Evolutionary conservation across 768 basidiomycete genomes (phyloP).

Genomic region (Sporobolomyces phaffii): DNA sequence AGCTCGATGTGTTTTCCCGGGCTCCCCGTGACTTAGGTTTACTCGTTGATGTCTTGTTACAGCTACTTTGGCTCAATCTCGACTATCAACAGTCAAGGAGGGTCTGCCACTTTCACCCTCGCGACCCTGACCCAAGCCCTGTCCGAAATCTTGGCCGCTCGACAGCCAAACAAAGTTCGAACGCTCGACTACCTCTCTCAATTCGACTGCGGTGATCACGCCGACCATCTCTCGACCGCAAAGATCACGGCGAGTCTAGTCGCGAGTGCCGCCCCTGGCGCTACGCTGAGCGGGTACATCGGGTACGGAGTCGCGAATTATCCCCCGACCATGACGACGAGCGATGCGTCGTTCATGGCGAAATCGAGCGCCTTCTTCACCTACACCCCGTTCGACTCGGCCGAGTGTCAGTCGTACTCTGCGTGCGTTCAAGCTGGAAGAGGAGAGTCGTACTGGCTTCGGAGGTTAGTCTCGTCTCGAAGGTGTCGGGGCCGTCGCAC

Average conservation of each 20-base stretch:
- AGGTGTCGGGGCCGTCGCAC: too few relatives aligned
- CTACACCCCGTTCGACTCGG: constrained; percentile 36
- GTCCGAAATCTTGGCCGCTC: constrained; percentile 18
- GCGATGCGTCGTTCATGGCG: constrained; percentile 1
- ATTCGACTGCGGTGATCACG: constrained; percentile 30
- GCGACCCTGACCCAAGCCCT: constrained; percentile 21
- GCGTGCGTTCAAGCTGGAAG: constrained; percentile 13
- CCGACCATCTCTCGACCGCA: constrained; percentile 23
- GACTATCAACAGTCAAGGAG: constrained; percentile 17
- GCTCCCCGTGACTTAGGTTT: too few relatives aligned
- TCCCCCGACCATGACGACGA: constrained; percentile 26
- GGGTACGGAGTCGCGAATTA: constrained; percentile 13
- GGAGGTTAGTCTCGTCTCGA: constrained; percentile 15
- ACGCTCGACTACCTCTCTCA: constrained; percentile 33
- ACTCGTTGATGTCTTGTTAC: too few relatives aligned
- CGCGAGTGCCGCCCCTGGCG: background rate
- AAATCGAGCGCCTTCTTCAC: constrained; percentile 36
- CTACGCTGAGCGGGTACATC: constrained; percentile 25
- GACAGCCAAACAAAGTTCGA: constrained; percentile 7
- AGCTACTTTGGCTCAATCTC: constrained; percentile 36
- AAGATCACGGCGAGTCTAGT: constrained; percentile 2
- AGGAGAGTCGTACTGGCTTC: constrained; percentile 31
- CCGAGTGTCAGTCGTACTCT: constrained; percentile 26
- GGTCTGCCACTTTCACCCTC: constrained; percentile 16
- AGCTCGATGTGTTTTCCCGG: too few relatives aligned